These are phyloP conservation scores for Vaccinium myrtillus DNA, from an alignment of 148 eudicot genomes.

Conservation along the genomic window DNA sequence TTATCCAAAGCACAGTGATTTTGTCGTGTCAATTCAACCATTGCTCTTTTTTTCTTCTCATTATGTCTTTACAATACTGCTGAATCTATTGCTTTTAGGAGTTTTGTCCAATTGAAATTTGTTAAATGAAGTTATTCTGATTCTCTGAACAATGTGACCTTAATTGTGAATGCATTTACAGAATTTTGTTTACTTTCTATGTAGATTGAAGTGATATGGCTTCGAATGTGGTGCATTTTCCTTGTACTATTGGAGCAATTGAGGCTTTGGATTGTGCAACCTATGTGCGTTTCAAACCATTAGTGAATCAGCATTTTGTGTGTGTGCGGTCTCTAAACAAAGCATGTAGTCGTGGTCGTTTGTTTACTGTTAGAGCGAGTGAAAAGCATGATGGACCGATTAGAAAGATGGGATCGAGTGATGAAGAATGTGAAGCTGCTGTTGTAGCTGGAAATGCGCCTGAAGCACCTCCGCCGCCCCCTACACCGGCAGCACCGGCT, in stretches of 20 bases:
- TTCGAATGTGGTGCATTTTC: constrained; percentile 29
- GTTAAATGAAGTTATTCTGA: no score
- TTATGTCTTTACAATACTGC: not conserved
- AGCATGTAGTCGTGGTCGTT: constrained; percentile 9
- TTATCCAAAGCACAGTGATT: no score
- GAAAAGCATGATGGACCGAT: constrained; percentile 33
- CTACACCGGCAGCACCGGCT: constrained; percentile 54
- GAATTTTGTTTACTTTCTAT: not conserved
- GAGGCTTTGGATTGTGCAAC: constrained; percentile 31
- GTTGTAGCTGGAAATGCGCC: constrained; percentile 82
- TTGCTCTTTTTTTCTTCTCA: not conserved
- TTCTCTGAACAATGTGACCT: not conserved
- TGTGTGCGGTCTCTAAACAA: constrained; percentile 13
- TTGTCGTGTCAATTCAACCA: no score
- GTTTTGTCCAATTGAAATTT: no score
- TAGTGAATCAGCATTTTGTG: constrained; percentile 11
- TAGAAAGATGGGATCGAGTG: constrained; percentile 45
- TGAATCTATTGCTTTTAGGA: not conserved
- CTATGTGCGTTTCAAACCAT: constrained; percentile 19
- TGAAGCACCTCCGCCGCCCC: constrained; percentile 68
- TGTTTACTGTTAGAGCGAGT: constrained; percentile 35
- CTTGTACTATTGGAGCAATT: constrained; percentile 32
- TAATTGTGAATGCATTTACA: not conserved
- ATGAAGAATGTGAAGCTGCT: constrained; percentile 86
- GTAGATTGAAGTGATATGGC: constrained; percentile 30